phyloP scores from a whole-genome alignment of 805 yeast genomes.

The Myxozyma melibiosi region DNA sequence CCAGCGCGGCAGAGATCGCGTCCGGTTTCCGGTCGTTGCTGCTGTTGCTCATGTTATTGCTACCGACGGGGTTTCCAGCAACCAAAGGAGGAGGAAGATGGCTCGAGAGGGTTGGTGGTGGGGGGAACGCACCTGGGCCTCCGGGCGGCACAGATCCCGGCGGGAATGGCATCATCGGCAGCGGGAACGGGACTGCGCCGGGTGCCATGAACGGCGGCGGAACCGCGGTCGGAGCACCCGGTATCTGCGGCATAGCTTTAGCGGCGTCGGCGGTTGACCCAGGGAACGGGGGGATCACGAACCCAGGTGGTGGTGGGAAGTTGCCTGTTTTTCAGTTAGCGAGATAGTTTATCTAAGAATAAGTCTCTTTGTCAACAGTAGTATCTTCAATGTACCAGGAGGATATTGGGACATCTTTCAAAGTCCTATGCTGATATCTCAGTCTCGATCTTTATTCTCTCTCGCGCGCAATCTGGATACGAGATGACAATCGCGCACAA shows the following conservation, averaged over 20 bases:
- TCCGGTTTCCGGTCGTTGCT: neutral
- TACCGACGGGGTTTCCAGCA: too few relatives aligned
- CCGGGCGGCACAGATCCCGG: slow-evolving; percentile 3
- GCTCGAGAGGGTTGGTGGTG: neutral
- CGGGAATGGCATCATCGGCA: slow-evolving; percentile 12
- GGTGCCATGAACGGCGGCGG: slow-evolving; percentile 13
- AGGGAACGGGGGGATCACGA: slow-evolving; percentile 2
- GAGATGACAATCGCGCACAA: too few relatives aligned
- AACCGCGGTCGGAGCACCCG: slow-evolving; percentile 7
- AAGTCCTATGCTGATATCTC: neutral
- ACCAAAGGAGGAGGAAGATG: slow-evolving; percentile 5
- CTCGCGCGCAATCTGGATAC: neutral
- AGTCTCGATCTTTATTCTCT: neutral
- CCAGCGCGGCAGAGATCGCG: neutral
- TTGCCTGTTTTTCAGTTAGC: too few relatives aligned
- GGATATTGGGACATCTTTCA: slow-evolving; percentile 12
- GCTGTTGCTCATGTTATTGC: neutral
- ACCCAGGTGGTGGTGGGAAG: slow-evolving; percentile 4
- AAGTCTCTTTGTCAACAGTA: too few relatives aligned
- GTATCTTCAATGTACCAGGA: too few relatives aligned
- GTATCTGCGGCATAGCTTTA: neutral
- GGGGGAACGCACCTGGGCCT: slow-evolving; percentile 10
- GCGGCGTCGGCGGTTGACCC: slow-evolving; percentile 3
- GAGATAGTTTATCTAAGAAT: too few relatives aligned
- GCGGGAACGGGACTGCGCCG: slow-evolving; percentile 13